Base-by-base conservation (phyloP, 176 grass and related monocot genomes). In the Hyparrhenia diplandra region DNA sequence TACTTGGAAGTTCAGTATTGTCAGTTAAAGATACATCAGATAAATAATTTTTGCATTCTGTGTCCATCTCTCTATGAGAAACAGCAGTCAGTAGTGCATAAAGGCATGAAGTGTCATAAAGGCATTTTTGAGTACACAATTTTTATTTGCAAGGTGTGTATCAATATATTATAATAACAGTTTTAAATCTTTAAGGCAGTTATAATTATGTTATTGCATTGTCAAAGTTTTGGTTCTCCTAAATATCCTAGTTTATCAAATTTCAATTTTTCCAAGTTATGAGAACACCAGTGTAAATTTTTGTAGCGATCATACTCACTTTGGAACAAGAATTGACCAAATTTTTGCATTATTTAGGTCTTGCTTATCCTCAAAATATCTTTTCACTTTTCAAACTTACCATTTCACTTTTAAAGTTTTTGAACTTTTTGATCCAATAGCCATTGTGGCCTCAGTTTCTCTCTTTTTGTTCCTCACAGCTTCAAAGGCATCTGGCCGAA, bases 401-500 rank as follows among this genome's bases (percentile, higher is more conserved):
- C 51, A 42, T n/a, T 41, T 27, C 11, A 49, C 11, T 51, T 51
- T 73, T 10, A 73, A 20, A 8, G 8, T n/a, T 37, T 36, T 73
- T 25, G 16, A n/a, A n/a, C n/a, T n/a, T n/a, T n/a, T n/a, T n/a
- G n/a, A 47, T 76, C 14, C 29, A 2, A 28, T 55, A 67, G 21
- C 5, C 16, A 32, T 78, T 57, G 54, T 73, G 46, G 37, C 61
- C 28, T 74, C 29, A 84, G 28, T 78, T n/a, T n/a, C n/a, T n/a
- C n/a, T n/a, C n/a, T 78, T 74, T 64, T 16, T 66, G 66, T 74
- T 32, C 36, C n/a, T 71, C 68, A 7, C 88, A 94, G 95, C 95
- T 98, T 80, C 46, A 89, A 73, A 94, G 86, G 72, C 92, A 98
- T 89, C 76, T 98, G 76, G 86, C 90, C 86, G 20, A 82, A 89